Base-by-base conservation (phyloP, 2,329 filamentous ascomycete species). In the Huntiella abstrusa region DNA sequence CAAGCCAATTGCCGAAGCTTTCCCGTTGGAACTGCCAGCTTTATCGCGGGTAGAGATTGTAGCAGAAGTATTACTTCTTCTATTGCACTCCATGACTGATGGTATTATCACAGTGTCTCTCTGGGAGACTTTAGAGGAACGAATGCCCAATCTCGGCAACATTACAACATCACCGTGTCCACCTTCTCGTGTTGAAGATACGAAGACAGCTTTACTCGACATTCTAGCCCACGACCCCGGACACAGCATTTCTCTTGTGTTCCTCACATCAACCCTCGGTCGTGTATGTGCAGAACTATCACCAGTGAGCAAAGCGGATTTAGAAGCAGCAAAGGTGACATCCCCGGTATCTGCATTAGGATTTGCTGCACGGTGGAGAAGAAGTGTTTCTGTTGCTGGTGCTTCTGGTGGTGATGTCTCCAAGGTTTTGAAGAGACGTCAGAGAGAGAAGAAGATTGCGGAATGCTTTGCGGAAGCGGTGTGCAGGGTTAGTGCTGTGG, bases 241-340 rank as follows among this genome's bases (percentile, higher is more conserved):
- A 43, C 81, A 93, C 61, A 91, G 85, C 57, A 87, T 94, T 47
- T 81, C 82, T 0, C 93, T 95, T 56, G 82, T 93, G 2, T 86
- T 95, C 52, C 64, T 95, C 12, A 84, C 80, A 0, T 77, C 83
- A 6, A 87, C 86, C 61, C 68, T 95, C 1, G 62, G 67, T 2
- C 65, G 68, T 3, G 62, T 73, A 1, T 63, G 67, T 1, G 58
- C 62, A 1, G 72, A 76, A 46, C 59, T 76, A 4, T 58, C 56
- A 36, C 69, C 54, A 2, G 41, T 49, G 15, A 50, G 41, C 3
- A 37, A 42, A 35, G 49, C 36, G 41, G 44, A n/a, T 46, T 12
- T 19, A 39, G 12, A n/a, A 43, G 47, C 41, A 34, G 51, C 49
- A 32, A 49, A 49, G 54, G 44, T 49, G 48, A 49, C 35, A 49